Conservation (phyloP, 1,139 yeast species). For the Nakaseomyces glabratus region DNA sequence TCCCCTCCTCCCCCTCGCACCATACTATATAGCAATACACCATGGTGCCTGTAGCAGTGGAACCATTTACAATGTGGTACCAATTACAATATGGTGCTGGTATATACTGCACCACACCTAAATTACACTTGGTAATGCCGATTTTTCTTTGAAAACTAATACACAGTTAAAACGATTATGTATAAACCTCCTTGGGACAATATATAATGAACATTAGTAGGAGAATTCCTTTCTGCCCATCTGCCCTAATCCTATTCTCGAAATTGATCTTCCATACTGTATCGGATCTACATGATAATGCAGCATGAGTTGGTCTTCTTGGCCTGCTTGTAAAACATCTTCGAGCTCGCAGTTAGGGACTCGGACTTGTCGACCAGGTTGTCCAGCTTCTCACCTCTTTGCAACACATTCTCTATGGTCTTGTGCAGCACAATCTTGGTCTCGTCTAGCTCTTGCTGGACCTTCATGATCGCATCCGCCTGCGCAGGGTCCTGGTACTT, state of each 20-base stretch:
- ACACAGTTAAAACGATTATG: no score
- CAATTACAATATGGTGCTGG: no score
- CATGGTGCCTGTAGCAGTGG: no score
- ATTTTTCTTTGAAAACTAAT: no score
- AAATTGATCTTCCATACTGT: neutral
- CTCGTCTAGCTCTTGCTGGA: slow-evolving; percentile 95
- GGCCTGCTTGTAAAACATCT: slow-evolving; percentile 95
- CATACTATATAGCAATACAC: no score
- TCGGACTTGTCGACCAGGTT: slow-evolving; percentile 91
- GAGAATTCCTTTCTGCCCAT: neutral
- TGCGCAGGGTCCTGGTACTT: slow-evolving; percentile 95
- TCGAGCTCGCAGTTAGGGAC: slow-evolving; percentile 77
- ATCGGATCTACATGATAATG: slow-evolving; percentile 63
- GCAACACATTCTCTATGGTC: slow-evolving; percentile 88
- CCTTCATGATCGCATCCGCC: slow-evolving; percentile 95
- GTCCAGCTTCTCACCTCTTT: slow-evolving; percentile 93
- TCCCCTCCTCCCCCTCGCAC: no score
- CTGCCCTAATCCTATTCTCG: neutral
- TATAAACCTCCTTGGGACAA: neutral
- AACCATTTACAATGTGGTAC: no score
- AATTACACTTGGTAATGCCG: no score
- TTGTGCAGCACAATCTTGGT: slow-evolving; percentile 93
- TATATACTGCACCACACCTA: no score
- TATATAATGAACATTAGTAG: neutral
- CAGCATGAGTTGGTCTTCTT: slow-evolving; percentile 97